These are phyloP conservation scores for Globisporangium uncinulatum DNA, from an alignment of 352 stramenopile species.

Conservation along the genomic window DNA sequence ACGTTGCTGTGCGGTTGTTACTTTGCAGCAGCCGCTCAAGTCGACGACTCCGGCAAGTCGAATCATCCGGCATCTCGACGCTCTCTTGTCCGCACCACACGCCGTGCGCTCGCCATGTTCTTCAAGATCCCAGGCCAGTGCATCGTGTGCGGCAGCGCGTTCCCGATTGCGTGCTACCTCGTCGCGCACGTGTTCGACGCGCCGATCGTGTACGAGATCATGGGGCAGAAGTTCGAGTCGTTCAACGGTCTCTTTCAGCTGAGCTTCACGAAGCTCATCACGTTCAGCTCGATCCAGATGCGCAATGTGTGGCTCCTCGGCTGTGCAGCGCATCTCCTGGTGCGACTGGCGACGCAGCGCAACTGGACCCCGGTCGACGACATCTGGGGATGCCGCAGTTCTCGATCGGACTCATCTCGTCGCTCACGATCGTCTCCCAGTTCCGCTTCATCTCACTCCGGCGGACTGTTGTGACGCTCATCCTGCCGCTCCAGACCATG, in stretches of 20 bases:
- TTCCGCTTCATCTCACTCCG: conserved; percentile 8
- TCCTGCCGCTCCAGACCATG: neutral
- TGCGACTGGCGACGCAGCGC: neutral
- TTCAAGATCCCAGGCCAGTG: conserved; percentile 17
- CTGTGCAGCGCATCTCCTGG: conserved; percentile 1
- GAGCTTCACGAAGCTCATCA: conserved; percentile 4
- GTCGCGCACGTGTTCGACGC: conserved; percentile 17
- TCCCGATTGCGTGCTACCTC: conserved; percentile 18
- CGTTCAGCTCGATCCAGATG: conserved; percentile 16
- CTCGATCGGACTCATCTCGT: conserved; percentile 15
- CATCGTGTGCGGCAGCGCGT: conserved; percentile 18
- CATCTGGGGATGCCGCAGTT: conserved; percentile 11
- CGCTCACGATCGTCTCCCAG: conserved; percentile 13
- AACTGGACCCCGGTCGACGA: conserved; percentile 1
- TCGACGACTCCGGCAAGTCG: neutral
- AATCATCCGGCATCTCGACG: neutral
- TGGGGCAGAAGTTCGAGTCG: conserved; percentile 7
- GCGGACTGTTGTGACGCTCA: neutral
- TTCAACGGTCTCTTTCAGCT: conserved; percentile 10
- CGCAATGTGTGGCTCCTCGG: conserved; percentile 19
- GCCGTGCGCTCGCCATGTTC: neutral
- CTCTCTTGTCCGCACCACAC: neutral
- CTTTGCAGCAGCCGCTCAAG: neutral
- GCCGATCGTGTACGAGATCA: conserved; percentile 14
- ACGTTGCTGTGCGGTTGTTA: conserved; percentile 6